These are phyloP conservation scores for Bimuria novae-zelandiae DNA, from an alignment of 2,329 filamentous ascomycete species.

Conservation along the genomic window DNA sequence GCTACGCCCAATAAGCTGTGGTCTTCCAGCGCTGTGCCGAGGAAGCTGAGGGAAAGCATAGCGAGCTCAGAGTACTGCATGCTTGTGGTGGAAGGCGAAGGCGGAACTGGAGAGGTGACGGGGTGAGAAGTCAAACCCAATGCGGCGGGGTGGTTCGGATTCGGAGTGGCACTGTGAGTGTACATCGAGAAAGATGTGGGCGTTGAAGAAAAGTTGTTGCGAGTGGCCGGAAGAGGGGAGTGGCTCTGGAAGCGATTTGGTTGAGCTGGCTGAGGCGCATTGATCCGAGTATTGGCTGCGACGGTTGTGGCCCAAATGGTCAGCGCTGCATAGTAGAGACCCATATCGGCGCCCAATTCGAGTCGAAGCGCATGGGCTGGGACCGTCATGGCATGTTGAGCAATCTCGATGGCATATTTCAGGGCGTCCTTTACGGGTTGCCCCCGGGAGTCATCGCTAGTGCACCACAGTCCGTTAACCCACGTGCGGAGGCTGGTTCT, in stretches of 20 bases:
- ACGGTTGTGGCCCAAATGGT: slow-evolving; percentile 43
- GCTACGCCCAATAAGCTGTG: slow-evolving; percentile 20
- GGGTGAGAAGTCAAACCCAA: slow-evolving; percentile 18
- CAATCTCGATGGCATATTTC: slow-evolving; percentile 29
- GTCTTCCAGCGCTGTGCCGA: slow-evolving; percentile 25
- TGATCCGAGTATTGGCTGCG: slow-evolving; percentile 27
- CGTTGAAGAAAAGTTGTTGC: slow-evolving; percentile 5
- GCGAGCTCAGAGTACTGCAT: slow-evolving; percentile 25
- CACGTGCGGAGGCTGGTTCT: slow-evolving; percentile 44
- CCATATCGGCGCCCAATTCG: slow-evolving; percentile 39
- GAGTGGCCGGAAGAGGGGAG: slow-evolving; percentile 21
- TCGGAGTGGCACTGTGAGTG: slow-evolving; percentile 13
- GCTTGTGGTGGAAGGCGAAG: slow-evolving; percentile 19
- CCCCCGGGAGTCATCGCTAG: slow-evolving; percentile 9
- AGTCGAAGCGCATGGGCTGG: slow-evolving; percentile 21
- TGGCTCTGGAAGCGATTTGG: slow-evolving; percentile 22
- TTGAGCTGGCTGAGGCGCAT: slow-evolving; percentile 12
- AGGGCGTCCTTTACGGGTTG: slow-evolving; percentile 32
- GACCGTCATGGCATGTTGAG: slow-evolving; percentile 29
- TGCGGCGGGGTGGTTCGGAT: slow-evolving; percentile 15
- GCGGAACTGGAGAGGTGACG: slow-evolving; percentile 20
- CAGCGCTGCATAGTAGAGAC: slow-evolving; percentile 41
- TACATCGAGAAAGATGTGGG: slow-evolving; percentile 12
- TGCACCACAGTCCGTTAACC: slow-evolving; percentile 39
- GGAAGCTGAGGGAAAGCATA: slow-evolving; percentile 31